Evolutionary conservation across 2,329 filamentous ascomycete genomes (phyloP).

Genomic region (Rutstroemia sp.): DNA sequence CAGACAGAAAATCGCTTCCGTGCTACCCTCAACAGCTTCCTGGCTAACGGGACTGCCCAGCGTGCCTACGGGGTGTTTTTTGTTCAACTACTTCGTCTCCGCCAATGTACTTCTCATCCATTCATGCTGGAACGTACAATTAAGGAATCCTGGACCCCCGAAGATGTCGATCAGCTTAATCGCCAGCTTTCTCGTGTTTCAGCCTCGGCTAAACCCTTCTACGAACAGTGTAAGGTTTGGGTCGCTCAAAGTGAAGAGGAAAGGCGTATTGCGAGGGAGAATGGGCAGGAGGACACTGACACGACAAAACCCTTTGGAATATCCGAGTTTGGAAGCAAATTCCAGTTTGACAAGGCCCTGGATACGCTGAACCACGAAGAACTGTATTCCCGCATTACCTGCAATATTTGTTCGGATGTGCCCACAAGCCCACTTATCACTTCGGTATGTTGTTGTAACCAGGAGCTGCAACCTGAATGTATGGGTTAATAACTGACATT

Average conservation of each 20-base stretch:
- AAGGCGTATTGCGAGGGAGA: background rate
- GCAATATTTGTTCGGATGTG: conserved; percentile 35
- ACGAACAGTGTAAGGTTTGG: conserved; percentile 26
- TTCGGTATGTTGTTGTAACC: conserved; percentile 15
- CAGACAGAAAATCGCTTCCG: conserved; percentile 31
- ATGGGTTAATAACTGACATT: background rate
- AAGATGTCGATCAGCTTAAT: conserved; percentile 20
- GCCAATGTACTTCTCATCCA: conserved; percentile 28
- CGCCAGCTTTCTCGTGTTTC: conserved; percentile 9
- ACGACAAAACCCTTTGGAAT: conserved; percentile 20
- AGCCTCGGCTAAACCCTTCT: conserved; percentile 16
- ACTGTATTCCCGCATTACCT: conserved; percentile 30
- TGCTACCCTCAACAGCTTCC: conserved; percentile 20
- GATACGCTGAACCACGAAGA: conserved; percentile 28
- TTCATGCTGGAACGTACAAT: conserved; percentile 28
- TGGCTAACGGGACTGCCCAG: conserved; percentile 14
- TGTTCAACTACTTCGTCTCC: conserved; percentile 28
- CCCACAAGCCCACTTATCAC: conserved; percentile 38
- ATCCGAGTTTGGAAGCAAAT: conserved; percentile 25
- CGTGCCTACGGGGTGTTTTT: conserved; percentile 22
- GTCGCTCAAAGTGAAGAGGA: conserved; percentile 8
- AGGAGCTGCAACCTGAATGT: background rate
- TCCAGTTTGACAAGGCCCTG: conserved; percentile 26
- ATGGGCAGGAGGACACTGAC: conserved; percentile 5
- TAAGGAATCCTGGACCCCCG: conserved; percentile 24